Base-by-base conservation (phyloP, 2,329 filamentous ascomycete species). In the Colletotrichum gigasporum region DNA sequence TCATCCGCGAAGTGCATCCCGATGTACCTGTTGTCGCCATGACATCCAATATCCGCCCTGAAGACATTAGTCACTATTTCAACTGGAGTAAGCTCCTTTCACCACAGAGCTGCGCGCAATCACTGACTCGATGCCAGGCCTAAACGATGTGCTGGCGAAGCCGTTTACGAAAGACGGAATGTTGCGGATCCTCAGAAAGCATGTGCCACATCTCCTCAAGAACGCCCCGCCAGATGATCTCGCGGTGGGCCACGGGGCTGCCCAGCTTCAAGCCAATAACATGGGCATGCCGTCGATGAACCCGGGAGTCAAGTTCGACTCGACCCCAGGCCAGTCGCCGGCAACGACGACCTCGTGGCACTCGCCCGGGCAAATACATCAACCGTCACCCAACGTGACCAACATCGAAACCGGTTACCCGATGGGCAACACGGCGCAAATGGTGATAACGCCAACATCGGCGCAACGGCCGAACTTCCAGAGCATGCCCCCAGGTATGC, bases 51-150 rank as follows among this genome's bases (percentile, higher is more conserved):
- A 98, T 99, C 68, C 88, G 96, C 68, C 94, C 93, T 65, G 95
- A 97, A 72, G 96, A 99, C 75, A 96, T 98, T 66, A 92, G 95
- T 56, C 94, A 96, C 80, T 99, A 99, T 75, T 98, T 97, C 80
- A 85, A 82, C 90, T 77, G 22, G 44, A 61, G 61, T 70, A 71
- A 67, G 52, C 52, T 16, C 10, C 9, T 35, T n/a, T 11, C 22
- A 9, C 5, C n/a, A 16, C 18, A 26, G 20, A 26, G 22, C 8
- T n/a, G 5, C 48, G 30, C 5, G 9, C 47, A 41, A 12, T 32
- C 44, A 42, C 52, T 72, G 37, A 70, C 54, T 16, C 4, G 24
- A 3, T 39, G n/a, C 6, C 70, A 97, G 94, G 95, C 42, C 97
- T 99, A 94, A 96, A 97, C 73, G 96, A 97, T 73, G 95, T 99